phyloP scores from a whole-genome alignment of 768 basidiomycete genomes.

The Termitomyces sp. region DNA sequence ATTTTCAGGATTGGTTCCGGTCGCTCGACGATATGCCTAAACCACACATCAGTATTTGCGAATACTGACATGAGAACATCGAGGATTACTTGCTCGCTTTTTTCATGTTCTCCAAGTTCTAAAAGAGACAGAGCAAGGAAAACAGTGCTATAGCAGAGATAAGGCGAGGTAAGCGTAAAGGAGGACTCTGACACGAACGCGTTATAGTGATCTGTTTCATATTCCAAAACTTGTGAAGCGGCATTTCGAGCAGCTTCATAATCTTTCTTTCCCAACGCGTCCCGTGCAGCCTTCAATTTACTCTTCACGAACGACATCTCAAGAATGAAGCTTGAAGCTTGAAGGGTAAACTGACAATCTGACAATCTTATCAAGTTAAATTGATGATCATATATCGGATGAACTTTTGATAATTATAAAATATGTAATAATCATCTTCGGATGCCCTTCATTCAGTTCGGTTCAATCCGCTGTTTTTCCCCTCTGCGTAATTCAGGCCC shows the following conservation, averaged over 20 bases:
- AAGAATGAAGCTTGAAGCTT: neutral
- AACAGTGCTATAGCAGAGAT: conserved; percentile 52
- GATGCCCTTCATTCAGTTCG: neutral
- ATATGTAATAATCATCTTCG: too few species aligned
- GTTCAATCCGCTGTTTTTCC: too few species aligned
- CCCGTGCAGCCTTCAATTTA: conserved; percentile 77
- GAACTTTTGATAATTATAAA: neutral
- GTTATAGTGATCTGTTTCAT: conserved; percentile 81
- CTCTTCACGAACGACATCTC: conserved; percentile 53
- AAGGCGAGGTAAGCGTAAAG: neutral
- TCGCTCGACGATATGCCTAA: conserved; percentile 79
- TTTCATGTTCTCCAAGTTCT: conserved; percentile 63
- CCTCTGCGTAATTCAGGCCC: too few species aligned
- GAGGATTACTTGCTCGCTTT: conserved; percentile 80
- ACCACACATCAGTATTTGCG: conserved; percentile 11
- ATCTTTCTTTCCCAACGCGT: conserved; percentile 72
- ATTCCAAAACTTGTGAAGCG: conserved; percentile 61
- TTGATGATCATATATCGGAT: conserved; percentile 1
- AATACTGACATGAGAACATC: conserved; percentile 1
- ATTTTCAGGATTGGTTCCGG: conserved; percentile 60
- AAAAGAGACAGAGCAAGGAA: conserved; percentile 79
- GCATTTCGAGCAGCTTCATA: conserved; percentile 62
- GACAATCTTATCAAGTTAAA: neutral
- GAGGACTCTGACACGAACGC: conserved; percentile 52
- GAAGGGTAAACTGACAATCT: neutral